Percentiles rank a stretch among this genome's conserved stretches.
Conservation (phyloP, 2,329 filamentous ascomycete genomes). For the Arthrobotrys megalospora region DNA sequence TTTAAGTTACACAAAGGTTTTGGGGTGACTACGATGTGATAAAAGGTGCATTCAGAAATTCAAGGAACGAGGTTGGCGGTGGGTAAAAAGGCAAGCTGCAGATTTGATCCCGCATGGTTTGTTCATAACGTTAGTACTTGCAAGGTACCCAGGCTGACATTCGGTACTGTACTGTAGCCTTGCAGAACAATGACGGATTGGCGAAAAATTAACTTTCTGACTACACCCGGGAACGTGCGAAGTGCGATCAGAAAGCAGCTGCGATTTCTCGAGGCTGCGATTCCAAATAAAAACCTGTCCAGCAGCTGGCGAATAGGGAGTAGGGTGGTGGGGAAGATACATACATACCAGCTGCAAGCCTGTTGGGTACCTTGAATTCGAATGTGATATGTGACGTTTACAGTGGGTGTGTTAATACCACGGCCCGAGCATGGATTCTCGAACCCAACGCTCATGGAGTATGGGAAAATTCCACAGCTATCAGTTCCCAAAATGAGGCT, state of each 20-base stretch:
- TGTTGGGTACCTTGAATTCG: not conserved
- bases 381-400: too few species aligned
- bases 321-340: not conserved
- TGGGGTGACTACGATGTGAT: slow-evolving; percentile 8
- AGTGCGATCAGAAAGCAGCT: slow-evolving; percentile 17
- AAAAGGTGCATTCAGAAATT: not conserved
- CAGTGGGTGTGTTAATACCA: not conserved
- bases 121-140: slow-evolving; percentile 16
- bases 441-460: too few species aligned
- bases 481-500: not conserved
- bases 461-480: not conserved
- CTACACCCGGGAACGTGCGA: slow-evolving; percentile 8
- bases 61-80: not conserved
- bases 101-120: slow-evolving; percentile 4
- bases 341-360: not conserved
- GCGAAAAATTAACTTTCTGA: slow-evolving; percentile 9
- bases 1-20: not conserved
- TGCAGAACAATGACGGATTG: not conserved
- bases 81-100: slow-evolving; percentile 5
- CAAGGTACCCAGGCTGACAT: slow-evolving; percentile 6
- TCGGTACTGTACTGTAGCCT: not conserved
- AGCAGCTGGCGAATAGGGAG: not conserved
- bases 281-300: slow-evolving; percentile 17
- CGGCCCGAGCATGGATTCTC: too few species aligned
- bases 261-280: slow-evolving; percentile 17